Percentiles rank a stretch among this genome's conserved stretches.
These are phyloP conservation scores for Epithemia pelagica DNA, from an alignment of 108 stramenopile genomes.

Conservation along the genomic window DNA sequence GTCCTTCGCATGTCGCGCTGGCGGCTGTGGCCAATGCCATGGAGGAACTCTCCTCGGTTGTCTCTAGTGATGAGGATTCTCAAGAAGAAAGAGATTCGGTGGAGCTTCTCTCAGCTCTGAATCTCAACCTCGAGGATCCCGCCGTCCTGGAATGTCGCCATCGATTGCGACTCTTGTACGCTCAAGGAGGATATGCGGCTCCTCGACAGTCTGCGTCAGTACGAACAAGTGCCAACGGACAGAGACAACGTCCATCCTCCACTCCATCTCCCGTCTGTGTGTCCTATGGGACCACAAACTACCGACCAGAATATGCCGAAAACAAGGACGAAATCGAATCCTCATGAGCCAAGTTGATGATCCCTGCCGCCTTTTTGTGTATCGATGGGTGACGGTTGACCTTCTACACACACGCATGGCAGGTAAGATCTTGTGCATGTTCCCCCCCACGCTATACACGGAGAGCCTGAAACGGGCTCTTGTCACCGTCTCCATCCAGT, in stretches of 20 bases:
- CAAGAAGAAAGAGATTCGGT: neutral
- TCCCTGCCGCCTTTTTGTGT: too few species aligned
- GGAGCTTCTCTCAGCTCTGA: slow-evolving; percentile 19
- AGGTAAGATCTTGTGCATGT: too few species aligned
- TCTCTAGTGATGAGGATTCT: slow-evolving; percentile 18
- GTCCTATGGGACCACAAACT: slow-evolving; percentile 8
- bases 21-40: slow-evolving; percentile 64
- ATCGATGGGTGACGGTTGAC: too few species aligned
- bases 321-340: neutral
- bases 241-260: neutral
- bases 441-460: too few species aligned
- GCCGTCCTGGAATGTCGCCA: slow-evolving; percentile 44
- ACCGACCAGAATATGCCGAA: neutral
- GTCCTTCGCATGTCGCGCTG: slow-evolving; percentile 54
- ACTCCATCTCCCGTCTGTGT: slow-evolving; percentile 33
- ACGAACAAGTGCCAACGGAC: neutral
- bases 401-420: too few species aligned
- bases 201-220: neutral
- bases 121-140: slow-evolving; percentile 13
- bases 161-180: slow-evolving; percentile 46
- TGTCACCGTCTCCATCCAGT: too few species aligned
- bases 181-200: slow-evolving; percentile 35
- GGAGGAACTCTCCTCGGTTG: slow-evolving; percentile 28
- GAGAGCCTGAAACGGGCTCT: too few species aligned
- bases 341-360: too few species aligned